These are phyloP conservation scores for Syncephalastrum monosporum DNA, from an alignment of 371 early-diverging fungal genomes.

Conservation along the genomic window DNA sequence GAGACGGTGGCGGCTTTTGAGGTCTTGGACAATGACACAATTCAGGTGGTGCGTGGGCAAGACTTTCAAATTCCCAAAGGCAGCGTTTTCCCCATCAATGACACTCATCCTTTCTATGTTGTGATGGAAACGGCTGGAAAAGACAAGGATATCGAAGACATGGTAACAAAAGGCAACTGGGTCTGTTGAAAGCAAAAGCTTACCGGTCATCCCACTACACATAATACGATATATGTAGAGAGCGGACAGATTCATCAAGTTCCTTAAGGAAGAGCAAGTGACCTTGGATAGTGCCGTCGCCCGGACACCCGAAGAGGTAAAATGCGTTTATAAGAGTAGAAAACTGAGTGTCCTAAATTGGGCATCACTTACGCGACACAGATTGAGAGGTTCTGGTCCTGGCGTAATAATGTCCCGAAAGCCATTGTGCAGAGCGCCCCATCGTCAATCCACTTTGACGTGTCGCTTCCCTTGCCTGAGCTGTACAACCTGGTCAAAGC, in stretches of 20 bases:
- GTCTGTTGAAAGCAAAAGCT: no score
- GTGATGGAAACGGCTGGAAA: constrained; percentile 90
- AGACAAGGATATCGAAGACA: constrained; percentile 79
- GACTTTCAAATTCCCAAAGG: constrained; percentile 43
- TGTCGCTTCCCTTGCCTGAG: constrained; percentile 76
- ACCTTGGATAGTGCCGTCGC: constrained; percentile 83
- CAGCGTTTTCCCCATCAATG: constrained; percentile 50
- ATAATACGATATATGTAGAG: constrained; percentile 36
- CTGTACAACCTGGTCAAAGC: constrained; percentile 81
- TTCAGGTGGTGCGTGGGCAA: constrained; percentile 62
- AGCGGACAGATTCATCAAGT: constrained; percentile 58
- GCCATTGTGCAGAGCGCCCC: constrained; percentile 48
- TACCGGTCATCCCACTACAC: no score
- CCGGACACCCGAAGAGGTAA: constrained; percentile 19
- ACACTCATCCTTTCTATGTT: constrained; percentile 73
- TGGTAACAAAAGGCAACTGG: constrained; percentile 20
- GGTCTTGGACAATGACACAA: constrained; percentile 79
- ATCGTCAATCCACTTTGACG: constrained; percentile 73
- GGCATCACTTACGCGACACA: constrained; percentile 33
- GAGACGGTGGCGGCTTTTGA: constrained; percentile 94
- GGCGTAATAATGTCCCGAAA: constrained; percentile 38
- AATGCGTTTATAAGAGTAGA: no score
- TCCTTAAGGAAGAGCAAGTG: constrained; percentile 50
- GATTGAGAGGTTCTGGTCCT: constrained; percentile 33
- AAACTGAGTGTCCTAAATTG: background rate